phyloP scores from a whole-genome alignment of 495 filamentous ascomycete species.

The Parmelia sp. region DNA sequence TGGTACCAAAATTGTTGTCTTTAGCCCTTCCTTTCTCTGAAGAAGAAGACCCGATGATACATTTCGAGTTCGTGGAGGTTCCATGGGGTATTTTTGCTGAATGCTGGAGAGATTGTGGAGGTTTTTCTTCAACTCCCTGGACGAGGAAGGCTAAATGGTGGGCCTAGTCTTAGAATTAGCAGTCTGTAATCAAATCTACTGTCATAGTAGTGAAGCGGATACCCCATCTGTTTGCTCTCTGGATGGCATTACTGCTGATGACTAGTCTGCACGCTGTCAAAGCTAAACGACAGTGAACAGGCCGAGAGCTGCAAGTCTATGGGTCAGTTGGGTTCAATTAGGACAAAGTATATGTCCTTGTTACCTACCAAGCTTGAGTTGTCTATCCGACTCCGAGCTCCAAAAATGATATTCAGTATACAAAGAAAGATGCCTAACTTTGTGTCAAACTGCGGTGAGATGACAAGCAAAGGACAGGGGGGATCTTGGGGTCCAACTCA shows the following conservation, averaged over 20 bases:
- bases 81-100: not conserved
- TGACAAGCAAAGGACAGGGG: no score
- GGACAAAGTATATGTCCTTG: no score
- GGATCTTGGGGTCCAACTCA: no score
- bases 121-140: not conserved
- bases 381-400: no score
- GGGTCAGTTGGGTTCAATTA: no score
- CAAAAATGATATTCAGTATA: no score
- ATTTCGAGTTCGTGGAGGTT: no score
- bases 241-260: not conserved
- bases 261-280: not conserved
- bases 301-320: not conserved
- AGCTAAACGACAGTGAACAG: not conserved
- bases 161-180: not conserved
- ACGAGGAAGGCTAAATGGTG: not conserved
- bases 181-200: not conserved
- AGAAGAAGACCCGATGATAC: not conserved
- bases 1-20: not conserved
- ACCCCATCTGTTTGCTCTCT: not conserved
- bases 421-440: no score
- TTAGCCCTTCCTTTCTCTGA: not conserved
- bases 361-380: no score
- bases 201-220: not conserved
- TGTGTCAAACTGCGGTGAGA: no score
- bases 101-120: not conserved